These are phyloP conservation scores for Lipomyces japonicus DNA, from an alignment of 805 yeast genomes.

Conservation along the genomic window DNA sequence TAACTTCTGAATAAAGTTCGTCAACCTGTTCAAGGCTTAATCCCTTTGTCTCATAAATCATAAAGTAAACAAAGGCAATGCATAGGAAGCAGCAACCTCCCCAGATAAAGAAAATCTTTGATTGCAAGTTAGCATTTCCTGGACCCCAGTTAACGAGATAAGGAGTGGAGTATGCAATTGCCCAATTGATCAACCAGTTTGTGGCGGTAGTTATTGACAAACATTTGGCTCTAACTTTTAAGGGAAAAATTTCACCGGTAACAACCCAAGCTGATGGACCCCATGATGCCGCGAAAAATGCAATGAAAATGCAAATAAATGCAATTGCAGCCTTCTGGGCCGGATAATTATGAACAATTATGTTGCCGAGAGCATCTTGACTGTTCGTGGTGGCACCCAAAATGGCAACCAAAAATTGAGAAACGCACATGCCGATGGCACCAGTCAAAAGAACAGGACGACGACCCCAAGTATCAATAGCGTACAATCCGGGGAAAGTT, in stretches of 20 bases:
- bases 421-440: constrained; percentile 65
- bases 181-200: constrained; percentile 16
- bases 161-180: constrained; percentile 38
- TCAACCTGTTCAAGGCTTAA: constrained; percentile 66
- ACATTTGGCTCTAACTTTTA: constrained; percentile 22
- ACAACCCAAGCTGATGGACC: constrained; percentile 61
- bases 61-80: constrained; percentile 54
- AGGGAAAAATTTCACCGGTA: constrained; percentile 24
- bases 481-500: constrained; percentile 76
- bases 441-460: constrained; percentile 67
- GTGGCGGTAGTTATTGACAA: constrained; percentile 19
- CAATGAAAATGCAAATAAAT: constrained; percentile 57
- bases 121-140: constrained; percentile 19
- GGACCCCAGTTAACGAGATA: constrained; percentile 40
- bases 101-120: constrained; percentile 43
- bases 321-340: constrained; percentile 35
- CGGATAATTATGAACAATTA: constrained; percentile 39
- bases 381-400: constrained; percentile 44
- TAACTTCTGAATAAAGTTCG: constrained; percentile 45
- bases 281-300: constrained; percentile 78
- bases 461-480: constrained; percentile 78
- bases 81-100: constrained; percentile 62
- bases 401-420: constrained; percentile 65
- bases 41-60: constrained; percentile 64
- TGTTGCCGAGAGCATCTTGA: too few relatives aligned